Base-by-base conservation (phyloP, 2,329 filamentous ascomycete genomes). In the Microdochium paspali region DNA sequence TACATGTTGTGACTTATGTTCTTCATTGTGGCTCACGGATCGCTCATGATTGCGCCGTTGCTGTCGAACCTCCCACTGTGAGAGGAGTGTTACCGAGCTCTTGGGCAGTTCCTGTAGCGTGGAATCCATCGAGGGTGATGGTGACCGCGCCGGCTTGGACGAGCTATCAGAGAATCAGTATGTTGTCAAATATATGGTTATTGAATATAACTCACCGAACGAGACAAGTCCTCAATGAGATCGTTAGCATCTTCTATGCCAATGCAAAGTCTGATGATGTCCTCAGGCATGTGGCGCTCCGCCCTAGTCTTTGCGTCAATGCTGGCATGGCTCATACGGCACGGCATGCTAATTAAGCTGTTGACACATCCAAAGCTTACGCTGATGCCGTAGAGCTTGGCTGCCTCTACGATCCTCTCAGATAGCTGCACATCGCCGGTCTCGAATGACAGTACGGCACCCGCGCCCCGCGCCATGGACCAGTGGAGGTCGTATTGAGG, bases 361-460 rank as follows among this genome's bases (percentile, higher is more conserved):
- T 98, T 98, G 55, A 98, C 93, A 64, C 93, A 97, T 44, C 93
- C 93, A 63, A 98, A 98, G 61, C 89, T 95, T 50, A 98, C 93
- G 55, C 87, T 94, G 57, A 98, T 98, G 28, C 87, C 90, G 83
- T 89, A 98, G 26, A 98, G 73, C 54, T 87, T 82, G 2, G 93
- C 87, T 25, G 87, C 87, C 69, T 97, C 93, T 4, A 98, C 93
- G 58, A 98, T 96, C 32, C 90, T 80, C 70, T 96, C 89, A 4
- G 87, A 94, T 26, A 96, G 69, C 7, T 74, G 71, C 2, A 90
- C 73, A 58, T 95, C 87, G 10, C 93, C 93, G 0, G 93, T 98
- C 71, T 98, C 93, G 59, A 98, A 98, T 1, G 88, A 93, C 20
- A 98, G 74, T 28, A 98, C 93, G 15, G 93, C 93, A 47, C 94